Conservation (phyloP, 345 rosid species). For the Eucalyptus curtisii region DNA sequence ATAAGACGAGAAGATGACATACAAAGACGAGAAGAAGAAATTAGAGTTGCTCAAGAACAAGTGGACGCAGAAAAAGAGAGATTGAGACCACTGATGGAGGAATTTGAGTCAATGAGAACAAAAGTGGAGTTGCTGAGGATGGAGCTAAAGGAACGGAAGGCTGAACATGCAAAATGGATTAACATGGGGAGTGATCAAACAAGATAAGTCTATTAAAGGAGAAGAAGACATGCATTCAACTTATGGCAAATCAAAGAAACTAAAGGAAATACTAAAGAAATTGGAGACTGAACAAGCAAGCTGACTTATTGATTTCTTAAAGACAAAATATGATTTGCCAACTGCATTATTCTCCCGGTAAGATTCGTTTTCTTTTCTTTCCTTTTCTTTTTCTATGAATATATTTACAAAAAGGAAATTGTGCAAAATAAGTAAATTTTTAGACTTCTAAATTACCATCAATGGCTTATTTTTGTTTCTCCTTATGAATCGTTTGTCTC, state of each 20-base stretch:
- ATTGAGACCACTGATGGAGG: not conserved
- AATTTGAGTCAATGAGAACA: not conserved
- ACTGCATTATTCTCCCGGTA: not conserved
- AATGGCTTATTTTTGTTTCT: too few relatives aligned
- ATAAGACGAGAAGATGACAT: not conserved
- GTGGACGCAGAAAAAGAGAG: accelerated
- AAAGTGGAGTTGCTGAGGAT: accelerated
- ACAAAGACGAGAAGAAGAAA: not conserved
- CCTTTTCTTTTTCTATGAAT: too few relatives aligned
- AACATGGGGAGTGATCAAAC: accelerated
- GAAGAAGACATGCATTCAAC: not conserved
- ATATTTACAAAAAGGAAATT: too few relatives aligned
- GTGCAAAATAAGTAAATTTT: too few relatives aligned
- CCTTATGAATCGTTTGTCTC: too few relatives aligned
- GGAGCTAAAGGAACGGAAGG: accelerated
- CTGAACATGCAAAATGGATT: not conserved
- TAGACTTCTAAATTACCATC: accelerated
- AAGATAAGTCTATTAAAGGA: not conserved
- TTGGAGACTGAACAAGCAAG: too few relatives aligned
- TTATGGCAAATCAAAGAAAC: accelerated
- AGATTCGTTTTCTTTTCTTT: too few relatives aligned
- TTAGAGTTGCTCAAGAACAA: accelerated
- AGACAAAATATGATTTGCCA: too few relatives aligned
- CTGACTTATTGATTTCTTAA: too few relatives aligned
- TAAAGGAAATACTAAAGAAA: not conserved